These are phyloP conservation scores for Phylloporus scabripes DNA, from an alignment of 768 basidiomycete species.

Conservation along the genomic window DNA sequence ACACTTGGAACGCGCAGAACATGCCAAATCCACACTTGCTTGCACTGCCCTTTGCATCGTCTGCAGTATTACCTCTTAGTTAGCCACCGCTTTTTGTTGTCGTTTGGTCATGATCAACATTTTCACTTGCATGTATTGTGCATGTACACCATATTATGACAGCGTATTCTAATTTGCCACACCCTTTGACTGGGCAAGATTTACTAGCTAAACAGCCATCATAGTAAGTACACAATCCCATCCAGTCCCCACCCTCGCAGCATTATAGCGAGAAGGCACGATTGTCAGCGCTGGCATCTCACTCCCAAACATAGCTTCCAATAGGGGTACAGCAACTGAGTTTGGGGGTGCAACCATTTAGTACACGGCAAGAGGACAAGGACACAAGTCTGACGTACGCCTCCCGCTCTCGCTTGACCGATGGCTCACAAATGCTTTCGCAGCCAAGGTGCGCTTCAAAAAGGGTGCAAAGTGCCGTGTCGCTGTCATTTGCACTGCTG, in stretches of 20 bases:
- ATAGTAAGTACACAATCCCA: conserved; percentile 30
- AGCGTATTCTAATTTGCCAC: background rate
- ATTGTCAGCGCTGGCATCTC: conserved; percentile 27
- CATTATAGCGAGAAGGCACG: conserved; percentile 18
- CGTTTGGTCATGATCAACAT: background rate
- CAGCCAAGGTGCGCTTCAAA: conserved; percentile 15
- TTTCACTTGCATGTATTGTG: conserved; percentile 1
- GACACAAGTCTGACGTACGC: conserved; percentile 13
- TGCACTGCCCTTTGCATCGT: conserved; percentile 2
- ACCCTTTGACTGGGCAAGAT: background rate
- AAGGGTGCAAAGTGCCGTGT: conserved; percentile 17
- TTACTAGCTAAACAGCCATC: conserved; percentile 23
- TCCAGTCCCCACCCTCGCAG: conserved; percentile 15
- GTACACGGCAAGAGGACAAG: background rate
- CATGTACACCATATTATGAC: background rate
- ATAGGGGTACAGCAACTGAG: conserved; percentile 17
- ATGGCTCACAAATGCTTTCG: conserved; percentile 24
- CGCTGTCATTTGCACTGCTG: conserved; percentile 11
- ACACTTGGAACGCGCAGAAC: background rate
- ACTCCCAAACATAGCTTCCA: conserved; percentile 17
- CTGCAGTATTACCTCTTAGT: conserved; percentile 3
- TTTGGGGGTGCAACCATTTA: background rate
- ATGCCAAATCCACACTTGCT: conserved; percentile 11
- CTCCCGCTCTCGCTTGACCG: conserved; percentile 3
- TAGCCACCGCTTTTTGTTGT: background rate